Base-by-base conservation (phyloP, 139 green algal genomes). In the Nannochloris sp. region DNA sequence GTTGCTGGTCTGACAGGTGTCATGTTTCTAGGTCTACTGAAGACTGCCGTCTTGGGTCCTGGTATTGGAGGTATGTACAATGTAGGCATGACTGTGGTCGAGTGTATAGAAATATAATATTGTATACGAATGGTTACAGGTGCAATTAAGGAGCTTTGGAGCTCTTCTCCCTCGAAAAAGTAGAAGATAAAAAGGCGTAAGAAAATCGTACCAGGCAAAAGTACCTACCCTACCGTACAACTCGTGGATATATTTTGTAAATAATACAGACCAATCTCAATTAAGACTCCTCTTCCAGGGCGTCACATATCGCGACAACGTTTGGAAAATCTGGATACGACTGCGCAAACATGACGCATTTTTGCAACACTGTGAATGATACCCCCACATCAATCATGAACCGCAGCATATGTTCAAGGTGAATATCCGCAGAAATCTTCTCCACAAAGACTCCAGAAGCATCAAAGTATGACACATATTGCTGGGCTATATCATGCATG, bases 1-100 rank as follows among this genome's bases (percentile, higher is more conserved):
- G 63, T 76, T 48, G 16, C 70, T 23, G 70, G 63, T 11, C 26
- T 76, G 5, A 61, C 63, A n/a, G 26, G 29, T 11, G 30, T 71
- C 9, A 76, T 67, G 2, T 70, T 64, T 4, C 2, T 71, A 16
- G 70, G 70, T 4, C 36, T 76, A 8, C 49, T 62, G 9, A 76
- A 76, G 63, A 58, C 70, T 26, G 45, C 45, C 3, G 10, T 76
- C 4, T 49, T 9, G 4, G 68, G 68, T 56, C 45, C 63, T 71
- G 62, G 69, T 36, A 62, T 53, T 59, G 12, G 43, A 63, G 43
- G 69, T 71, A 56, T 23, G 25, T 30, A 6, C 11, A 8, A 8
- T 40, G 9, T 1, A 40, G 3, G 1, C 0, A 40, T 40, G 20
- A 23, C 20, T 23, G 20, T 23, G 20, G 20, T 23, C 20, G 20